Evolutionary conservation across 192 early-diverging fungal species (phyloP).

Genomic region (Jimgerdemannia lactiflua): DNA sequence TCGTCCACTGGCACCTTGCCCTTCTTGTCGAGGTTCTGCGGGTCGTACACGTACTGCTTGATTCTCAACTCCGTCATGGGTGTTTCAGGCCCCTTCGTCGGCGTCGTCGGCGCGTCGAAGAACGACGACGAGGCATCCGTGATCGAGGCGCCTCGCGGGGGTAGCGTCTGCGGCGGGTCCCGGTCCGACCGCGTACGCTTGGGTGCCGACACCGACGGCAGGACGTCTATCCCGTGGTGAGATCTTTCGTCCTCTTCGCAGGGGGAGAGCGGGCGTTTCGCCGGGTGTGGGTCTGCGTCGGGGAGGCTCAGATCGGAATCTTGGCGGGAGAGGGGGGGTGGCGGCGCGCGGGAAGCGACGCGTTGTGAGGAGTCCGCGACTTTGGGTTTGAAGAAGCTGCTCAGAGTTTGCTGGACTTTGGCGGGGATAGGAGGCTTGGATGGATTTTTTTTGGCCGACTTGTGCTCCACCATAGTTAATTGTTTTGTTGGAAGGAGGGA

Average conservation of each 20-base stretch:
- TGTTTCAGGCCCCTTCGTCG: background rate
- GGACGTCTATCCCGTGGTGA: conserved; percentile 7
- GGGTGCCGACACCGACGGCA: background rate
- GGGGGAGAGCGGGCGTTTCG: background rate
- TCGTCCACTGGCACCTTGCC: background rate
- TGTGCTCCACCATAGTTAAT: background rate
- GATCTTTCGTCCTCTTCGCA: background rate
- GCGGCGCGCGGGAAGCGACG: background rate
- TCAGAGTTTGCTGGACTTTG: conserved; percentile 13
- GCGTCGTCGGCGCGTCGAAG: background rate
- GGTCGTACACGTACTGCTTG: background rate
- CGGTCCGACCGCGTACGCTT: conserved; percentile 4
- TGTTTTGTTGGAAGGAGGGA: too few species aligned
- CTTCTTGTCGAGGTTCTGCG: background rate
- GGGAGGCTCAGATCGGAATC: background rate
- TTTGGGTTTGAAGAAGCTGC: conserved; percentile 17
- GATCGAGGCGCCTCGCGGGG: too few species aligned
- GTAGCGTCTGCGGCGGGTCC: too few species aligned
- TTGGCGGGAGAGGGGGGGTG: too few species aligned
- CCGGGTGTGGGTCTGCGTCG: background rate
- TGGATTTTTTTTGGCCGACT: background rate
- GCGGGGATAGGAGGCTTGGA: background rate
- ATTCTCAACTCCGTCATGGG: background rate
- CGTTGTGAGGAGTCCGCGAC: background rate
- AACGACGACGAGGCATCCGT: background rate